Evolutionary conservation across 164 flowering plant genomes (phyloP), one percentile per base, ranked within the genome.

Genomic region (Litsea cubeba): DNA sequence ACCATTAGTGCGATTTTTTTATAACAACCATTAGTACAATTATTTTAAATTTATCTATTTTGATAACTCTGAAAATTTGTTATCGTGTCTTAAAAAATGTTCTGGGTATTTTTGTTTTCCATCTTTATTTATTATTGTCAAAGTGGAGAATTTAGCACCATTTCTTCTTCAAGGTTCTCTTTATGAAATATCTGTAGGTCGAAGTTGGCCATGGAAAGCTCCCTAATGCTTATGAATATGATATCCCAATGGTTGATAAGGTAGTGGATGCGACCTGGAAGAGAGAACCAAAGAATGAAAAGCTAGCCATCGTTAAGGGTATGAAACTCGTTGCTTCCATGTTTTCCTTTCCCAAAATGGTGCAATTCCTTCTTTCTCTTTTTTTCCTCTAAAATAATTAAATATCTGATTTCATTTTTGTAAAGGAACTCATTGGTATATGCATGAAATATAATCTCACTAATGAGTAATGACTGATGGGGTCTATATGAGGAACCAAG

Each of bases 171-270:
- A 22, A 23, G n/a, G 30, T 25, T 63, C 66, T 40, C 10, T 22
- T 23, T 63, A 60, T 63, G 66, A 10, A 63, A 12, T 63, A 63
- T 63, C 50, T 66, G 20, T 26, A 66, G 69, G 69, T 32, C 28
- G 46, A 83, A 65, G 77, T 82, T 74, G 82, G 73, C 76, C 77
- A 78, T 76, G 84, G 81, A 69, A 78, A 66, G 75, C 82, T 83
- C 73, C 62, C 88, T 32, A 64, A 7, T n/a, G 40, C 2, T 17
- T 32, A 15, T 32, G 94, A 4, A 8, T 40, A 40, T 40, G 46
- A 90, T 81, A 89, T 91, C 66, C 98, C 97, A 24, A 89, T 95
- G 91, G 94, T 92, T 50, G 97, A 95, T 85, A 95, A 95, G 78
- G 86, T 89, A 69, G 97, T 95, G 68, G 98, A 92, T 85, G 82